phyloP scores from a whole-genome alignment of 2,329 filamentous ascomycete species.

The Juglanconis oblonga region DNA sequence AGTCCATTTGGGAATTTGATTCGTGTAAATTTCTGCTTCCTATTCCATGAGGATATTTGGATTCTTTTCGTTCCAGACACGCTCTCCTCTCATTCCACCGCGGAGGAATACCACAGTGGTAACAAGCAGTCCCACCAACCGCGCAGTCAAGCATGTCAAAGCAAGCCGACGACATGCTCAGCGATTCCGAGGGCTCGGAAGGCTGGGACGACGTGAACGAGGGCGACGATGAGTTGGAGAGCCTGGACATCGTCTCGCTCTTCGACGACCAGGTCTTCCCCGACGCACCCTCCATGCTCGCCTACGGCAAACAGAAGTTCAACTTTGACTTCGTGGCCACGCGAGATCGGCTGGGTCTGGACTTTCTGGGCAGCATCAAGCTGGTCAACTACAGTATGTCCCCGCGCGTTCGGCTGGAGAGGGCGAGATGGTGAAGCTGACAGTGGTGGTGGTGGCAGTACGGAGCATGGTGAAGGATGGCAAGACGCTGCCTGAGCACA shows the following conservation, averaged over 20 bases:
- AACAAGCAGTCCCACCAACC: not conserved
- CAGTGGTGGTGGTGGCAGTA: conserved; percentile 31
- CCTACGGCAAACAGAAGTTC: conserved; percentile 64
- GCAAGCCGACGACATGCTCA: conserved; percentile 21
- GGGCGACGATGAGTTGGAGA: conserved; percentile 59
- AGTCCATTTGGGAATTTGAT: too few species aligned
- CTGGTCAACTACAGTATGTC: conserved; percentile 65
- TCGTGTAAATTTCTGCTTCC: too few species aligned
- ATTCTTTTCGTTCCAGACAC: too few species aligned
- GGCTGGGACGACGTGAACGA: conserved; percentile 32
- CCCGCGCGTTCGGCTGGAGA: conserved; percentile 30
- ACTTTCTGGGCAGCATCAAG: conserved; percentile 72
- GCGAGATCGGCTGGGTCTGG: conserved; percentile 56
- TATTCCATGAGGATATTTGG: too few species aligned
- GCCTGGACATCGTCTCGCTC: conserved; percentile 62
- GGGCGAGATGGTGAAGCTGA: not conserved
- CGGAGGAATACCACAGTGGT: too few species aligned
- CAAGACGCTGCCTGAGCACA: conserved; percentile 50
- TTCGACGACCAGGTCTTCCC: conserved; percentile 66
- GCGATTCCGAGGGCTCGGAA: conserved; percentile 37
- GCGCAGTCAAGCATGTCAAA: conserved; percentile 8
- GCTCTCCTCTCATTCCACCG: too few species aligned
- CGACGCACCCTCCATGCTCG: conserved; percentile 63
- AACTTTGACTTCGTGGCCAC: conserved; percentile 64
- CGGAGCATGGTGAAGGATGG: conserved; percentile 45